Evolutionary conservation across 768 basidiomycete species (phyloP).

Genomic region (Hericium erinaceus): DNA sequence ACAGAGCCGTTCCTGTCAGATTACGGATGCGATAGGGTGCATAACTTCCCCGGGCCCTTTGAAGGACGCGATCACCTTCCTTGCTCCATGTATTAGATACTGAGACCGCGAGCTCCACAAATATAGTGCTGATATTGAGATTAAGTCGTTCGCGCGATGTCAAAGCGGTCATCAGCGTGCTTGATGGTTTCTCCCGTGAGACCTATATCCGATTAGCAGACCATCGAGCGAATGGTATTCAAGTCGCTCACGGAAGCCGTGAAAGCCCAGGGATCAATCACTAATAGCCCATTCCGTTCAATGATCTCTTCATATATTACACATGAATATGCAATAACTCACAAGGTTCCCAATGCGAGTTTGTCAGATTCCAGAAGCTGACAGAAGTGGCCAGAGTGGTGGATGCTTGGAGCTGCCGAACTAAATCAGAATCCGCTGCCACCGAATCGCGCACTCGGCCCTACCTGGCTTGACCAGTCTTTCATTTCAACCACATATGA

Average conservation of each 20-base stretch:
- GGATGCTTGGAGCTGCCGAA: conserved; percentile 66
- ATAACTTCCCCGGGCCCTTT: conserved; percentile 76
- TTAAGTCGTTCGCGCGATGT: conserved; percentile 79
- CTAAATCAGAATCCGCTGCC: background rate
- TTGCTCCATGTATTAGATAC: conserved; percentile 65
- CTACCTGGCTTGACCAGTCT: conserved; percentile 91
- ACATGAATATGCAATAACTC: conserved; percentile 18
- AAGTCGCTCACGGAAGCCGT: conserved; percentile 46
- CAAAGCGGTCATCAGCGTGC: conserved; percentile 50
- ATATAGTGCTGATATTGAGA: conserved; percentile 83
- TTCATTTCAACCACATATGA: conserved; percentile 75
- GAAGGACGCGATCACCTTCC: conserved; percentile 61
- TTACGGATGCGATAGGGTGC: conserved; percentile 93
- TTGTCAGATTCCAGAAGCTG: conserved; percentile 94
- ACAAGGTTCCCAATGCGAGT: conserved; percentile 98
- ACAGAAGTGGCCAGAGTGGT: conserved; percentile 76
- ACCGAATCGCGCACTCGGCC: conserved; percentile 10
- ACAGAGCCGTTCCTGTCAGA: conserved; percentile 77
- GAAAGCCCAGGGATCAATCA: conserved; percentile 96
- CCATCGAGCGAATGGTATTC: background rate
- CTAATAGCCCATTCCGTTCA: conserved; percentile 24
- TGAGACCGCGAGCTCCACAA: conserved; percentile 76
- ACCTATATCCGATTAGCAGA: conserved; percentile 31
- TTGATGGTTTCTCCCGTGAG: conserved; percentile 37
- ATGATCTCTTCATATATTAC: background rate